Evolutionary conservation across 106 monocot genomes (phyloP).

Genomic region (Acorus gramineus): DNA sequence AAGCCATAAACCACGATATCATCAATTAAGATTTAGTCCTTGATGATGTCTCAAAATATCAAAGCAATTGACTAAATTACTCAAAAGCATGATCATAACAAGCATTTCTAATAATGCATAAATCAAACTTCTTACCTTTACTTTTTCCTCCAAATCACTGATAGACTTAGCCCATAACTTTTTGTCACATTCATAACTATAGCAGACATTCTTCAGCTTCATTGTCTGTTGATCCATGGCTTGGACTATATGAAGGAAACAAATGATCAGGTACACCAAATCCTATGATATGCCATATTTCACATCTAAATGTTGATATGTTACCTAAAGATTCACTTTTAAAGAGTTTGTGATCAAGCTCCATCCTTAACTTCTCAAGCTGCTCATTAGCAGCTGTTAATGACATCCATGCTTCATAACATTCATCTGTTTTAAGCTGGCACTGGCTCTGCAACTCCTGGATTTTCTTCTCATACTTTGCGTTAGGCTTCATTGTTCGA

Average conservation of each 20-base stretch:
- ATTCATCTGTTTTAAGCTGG: conserved; percentile 63
- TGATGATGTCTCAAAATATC: too few relatives aligned
- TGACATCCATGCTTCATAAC: conserved; percentile 70
- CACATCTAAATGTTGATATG: too few relatives aligned
- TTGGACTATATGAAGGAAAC: conserved; percentile 32
- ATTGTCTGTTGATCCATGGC: conserved; percentile 29
- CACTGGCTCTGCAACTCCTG: conserved; percentile 48
- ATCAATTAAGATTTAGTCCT: too few relatives aligned
- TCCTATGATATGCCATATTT: too few relatives aligned
- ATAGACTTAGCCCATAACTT: conserved; percentile 44
- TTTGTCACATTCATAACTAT: conserved; percentile 47
- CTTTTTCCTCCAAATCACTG: conserved; percentile 44
- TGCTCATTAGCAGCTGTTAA: conserved; percentile 47
- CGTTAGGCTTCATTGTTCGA: conserved; percentile 20
- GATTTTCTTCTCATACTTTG: conserved; percentile 67
- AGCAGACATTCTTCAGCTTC: conserved; percentile 29
- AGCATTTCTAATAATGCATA: neutral
- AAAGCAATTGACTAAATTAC: too few relatives aligned
- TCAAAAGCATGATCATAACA: neutral
- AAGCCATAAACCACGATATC: too few relatives aligned
- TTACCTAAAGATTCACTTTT: conserved; percentile 49
- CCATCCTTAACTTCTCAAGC: conserved; percentile 54
- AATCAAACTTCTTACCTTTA: conserved; percentile 31
- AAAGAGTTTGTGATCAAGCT: conserved; percentile 40
- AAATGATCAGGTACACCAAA: neutral